phyloP scores from a whole-genome alignment of 2,329 filamentous ascomycete genomes.

The Diaporthe nobilis region DNA sequence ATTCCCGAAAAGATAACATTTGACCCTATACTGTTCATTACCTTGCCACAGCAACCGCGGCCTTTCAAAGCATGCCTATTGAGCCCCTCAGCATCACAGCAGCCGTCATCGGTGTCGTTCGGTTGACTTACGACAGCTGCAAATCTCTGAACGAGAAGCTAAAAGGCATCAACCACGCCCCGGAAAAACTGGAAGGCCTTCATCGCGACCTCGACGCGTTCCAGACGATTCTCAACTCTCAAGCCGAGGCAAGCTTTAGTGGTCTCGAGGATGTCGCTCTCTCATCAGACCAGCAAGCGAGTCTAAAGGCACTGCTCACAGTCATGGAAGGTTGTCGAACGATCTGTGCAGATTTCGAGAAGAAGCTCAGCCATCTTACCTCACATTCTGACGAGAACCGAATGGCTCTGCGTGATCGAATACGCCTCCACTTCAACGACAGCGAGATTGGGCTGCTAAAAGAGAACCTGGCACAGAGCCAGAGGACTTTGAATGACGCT shows the following conservation, averaged over 20 bases:
- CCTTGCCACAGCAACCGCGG: not conserved
- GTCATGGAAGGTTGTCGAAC: conserved; percentile 9
- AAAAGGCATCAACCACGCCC: conserved; percentile 1
- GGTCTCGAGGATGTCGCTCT: not conserved
- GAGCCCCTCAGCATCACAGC: conserved; percentile 32
- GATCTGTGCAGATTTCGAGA: conserved; percentile 5
- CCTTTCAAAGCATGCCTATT: not conserved
- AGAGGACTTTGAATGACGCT: conserved; percentile 24
- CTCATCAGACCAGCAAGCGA: not conserved
- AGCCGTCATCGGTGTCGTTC: conserved; percentile 1
- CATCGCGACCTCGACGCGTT: not conserved
- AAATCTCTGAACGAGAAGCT: conserved; percentile 21
- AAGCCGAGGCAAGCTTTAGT: not conserved
- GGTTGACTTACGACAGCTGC: conserved; percentile 24
- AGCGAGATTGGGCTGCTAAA: conserved; percentile 23
- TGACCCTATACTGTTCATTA: not conserved
- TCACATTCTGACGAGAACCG: conserved; percentile 20
- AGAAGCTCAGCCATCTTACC: not conserved
- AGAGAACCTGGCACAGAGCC: conserved; percentile 28
- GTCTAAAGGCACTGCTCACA: not conserved
- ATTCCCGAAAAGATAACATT: too few species aligned
- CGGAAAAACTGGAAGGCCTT: not conserved
- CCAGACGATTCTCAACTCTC: not conserved
- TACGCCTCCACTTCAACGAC: conserved; percentile 31
- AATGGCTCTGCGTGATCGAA: conserved; percentile 7